Percentiles rank a stretch among this genome's conserved stretches.
Evolutionary conservation across 2,329 filamentous ascomycete genomes (phyloP).

Genomic region (Monosporascus sp.): DNA sequence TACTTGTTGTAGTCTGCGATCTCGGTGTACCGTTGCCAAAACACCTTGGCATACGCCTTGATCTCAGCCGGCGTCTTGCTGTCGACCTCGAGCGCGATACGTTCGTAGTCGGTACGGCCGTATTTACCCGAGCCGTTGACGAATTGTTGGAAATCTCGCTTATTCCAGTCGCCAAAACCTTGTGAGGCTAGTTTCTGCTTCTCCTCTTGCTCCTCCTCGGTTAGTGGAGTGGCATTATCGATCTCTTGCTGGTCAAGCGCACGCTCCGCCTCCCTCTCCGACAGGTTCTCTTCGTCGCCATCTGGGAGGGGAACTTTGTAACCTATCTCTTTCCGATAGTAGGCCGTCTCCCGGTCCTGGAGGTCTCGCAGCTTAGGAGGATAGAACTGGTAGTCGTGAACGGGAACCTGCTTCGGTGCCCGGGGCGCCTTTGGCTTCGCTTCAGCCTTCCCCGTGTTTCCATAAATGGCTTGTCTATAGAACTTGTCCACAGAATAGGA

Average conservation of each 20-base stretch:
- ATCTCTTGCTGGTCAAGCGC: conserved; percentile 87
- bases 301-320: conserved; percentile 91
- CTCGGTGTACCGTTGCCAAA: conserved; percentile 93
- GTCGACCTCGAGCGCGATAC: conserved; percentile 85
- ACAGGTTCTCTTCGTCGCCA: conserved; percentile 79
- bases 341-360: conserved; percentile 94
- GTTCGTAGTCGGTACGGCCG: conserved; percentile 77
- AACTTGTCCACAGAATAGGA: conserved; percentile 99
- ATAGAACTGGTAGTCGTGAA: conserved; percentile 98
- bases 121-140: conserved; percentile 92
- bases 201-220: conserved; percentile 81
- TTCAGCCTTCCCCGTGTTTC: conserved; percentile 69
- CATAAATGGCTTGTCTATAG: conserved; percentile 83
- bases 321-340: conserved; percentile 90
- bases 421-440: conserved; percentile 93
- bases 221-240: conserved; percentile 82
- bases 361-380: conserved; percentile 77
- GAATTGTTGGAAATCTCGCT: conserved; percentile 96
- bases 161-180: conserved; percentile 93
- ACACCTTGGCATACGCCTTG: conserved; percentile 86
- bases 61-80: conserved; percentile 83
- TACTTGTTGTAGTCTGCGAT: conserved; percentile 87
- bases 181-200: conserved; percentile 77
- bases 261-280: conserved; percentile 81
- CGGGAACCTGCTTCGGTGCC: conserved; percentile 83